Evolutionary conservation across 1,139 yeast genomes (phyloP), one percentile per base, ranked within the genome.

Genomic region (Debaryomyces robertsiae): DNA sequence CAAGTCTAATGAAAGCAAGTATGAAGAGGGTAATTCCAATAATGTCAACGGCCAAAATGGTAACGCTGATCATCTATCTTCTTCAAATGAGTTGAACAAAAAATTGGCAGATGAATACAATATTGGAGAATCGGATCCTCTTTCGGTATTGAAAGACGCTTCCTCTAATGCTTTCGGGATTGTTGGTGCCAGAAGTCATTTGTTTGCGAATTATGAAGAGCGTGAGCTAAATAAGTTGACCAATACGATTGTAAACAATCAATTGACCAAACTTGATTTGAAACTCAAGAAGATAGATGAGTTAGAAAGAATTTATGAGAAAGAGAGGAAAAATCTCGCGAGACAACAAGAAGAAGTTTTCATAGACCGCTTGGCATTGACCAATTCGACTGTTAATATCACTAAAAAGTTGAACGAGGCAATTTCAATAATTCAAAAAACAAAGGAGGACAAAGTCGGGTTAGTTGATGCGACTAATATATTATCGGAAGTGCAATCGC

Each of bases 131-230:
- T n/a, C 29, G 15, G 48, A 49, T 23, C 46, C 45, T 7, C 31
- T 38, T 3, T 49, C 51, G 19, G 48, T 55, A 13, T 45, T 61
- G 10, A 58, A 67, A 34, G 83, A 81, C 43, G 80, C 82, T 4
- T 74, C 81, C 2, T 67, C 77, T 6, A 65, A 77, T 30, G 77
- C 86, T 1, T 67, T 84, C 46, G 85, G 89, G 3, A 69, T 83
- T 6, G 69, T 87, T 23, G 96, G 95, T 4, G 86, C 93, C 1
- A 78, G 96, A 48, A 77, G 96, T 28, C 93, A 86, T 55, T 77
- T 88, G 27, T 84, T 91, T 64, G 89, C 95, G 10, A 79, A 82
- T 13, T 82, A 79, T 56, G 94, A 90, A 58, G 97, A 90, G 56
- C 71, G 93, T 41, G 89, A 86, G 56, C 78, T 89, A 80, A 64